Percentiles rank a stretch among this genome's conserved stretches.
These are phyloP conservation scores for Lepiota subincarnata DNA, from an alignment of 768 basidiomycete genomes.

Conservation along the genomic window DNA sequence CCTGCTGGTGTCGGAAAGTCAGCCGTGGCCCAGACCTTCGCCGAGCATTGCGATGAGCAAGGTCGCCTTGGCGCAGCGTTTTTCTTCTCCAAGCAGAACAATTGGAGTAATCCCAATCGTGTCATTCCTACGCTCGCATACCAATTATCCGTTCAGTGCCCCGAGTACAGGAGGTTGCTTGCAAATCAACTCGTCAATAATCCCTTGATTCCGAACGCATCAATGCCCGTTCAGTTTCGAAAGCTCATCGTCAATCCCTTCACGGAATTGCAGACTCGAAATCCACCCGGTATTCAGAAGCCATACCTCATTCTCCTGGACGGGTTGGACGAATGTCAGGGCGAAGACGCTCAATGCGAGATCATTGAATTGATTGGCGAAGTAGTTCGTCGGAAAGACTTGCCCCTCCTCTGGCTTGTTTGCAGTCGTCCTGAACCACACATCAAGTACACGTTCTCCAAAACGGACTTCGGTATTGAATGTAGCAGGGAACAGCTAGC, in stretches of 20 bases:
- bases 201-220: too few species aligned
- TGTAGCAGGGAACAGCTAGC: background rate
- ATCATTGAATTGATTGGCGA: background rate
- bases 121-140: background rate
- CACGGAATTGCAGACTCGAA: background rate
- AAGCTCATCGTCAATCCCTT: background rate
- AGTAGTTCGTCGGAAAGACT: background rate
- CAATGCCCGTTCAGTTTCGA: background rate
- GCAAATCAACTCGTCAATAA: background rate
- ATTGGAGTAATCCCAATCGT: background rate
- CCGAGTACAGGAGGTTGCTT: background rate
- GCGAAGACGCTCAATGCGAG: background rate
- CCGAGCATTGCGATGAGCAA: background rate
- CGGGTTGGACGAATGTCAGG: background rate
- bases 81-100: background rate
- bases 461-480: background rate
- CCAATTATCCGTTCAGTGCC: background rate
- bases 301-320: background rate
- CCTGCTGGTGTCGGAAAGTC: conserved; percentile 5
- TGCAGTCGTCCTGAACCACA: background rate
- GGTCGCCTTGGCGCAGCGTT: conserved; percentile 4
- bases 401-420: conserved; percentile 1
- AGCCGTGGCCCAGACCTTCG: background rate
- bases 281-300: too few species aligned
- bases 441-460: background rate